These are phyloP conservation scores for Omphalea diandra DNA, from an alignment of 441 rosid genomes.

Conservation along the genomic window DNA sequence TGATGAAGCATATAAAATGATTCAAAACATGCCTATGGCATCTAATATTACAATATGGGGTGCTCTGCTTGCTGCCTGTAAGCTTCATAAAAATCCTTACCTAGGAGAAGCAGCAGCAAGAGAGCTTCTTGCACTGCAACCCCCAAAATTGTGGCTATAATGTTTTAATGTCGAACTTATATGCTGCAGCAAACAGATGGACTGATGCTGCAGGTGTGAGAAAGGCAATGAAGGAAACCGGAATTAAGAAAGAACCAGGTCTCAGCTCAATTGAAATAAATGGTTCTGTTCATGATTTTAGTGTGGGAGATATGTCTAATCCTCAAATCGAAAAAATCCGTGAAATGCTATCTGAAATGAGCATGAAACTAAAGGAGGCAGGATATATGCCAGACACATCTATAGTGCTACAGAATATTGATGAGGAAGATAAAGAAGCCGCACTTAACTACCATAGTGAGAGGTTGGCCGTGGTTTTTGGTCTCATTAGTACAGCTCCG, in stretches of 20 bases:
- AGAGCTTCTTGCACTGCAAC: slow-evolving; percentile 29
- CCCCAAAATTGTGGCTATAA: slow-evolving; percentile 32
- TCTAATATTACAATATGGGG: slow-evolving; percentile 41
- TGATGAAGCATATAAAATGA: slow-evolving; percentile 39
- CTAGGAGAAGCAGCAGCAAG: slow-evolving; percentile 33
- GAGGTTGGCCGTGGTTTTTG: slow-evolving; percentile 36
- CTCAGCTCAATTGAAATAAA: slow-evolving; percentile 32
- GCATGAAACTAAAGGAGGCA: slow-evolving; percentile 22
- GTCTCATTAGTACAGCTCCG: slow-evolving; percentile 31
- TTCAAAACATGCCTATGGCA: slow-evolving; percentile 35
- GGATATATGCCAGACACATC: slow-evolving; percentile 28
- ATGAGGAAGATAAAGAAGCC: slow-evolving; percentile 29
- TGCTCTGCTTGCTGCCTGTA: slow-evolving; percentile 39
- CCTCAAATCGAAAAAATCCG: slow-evolving; percentile 22
- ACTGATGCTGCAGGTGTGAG: slow-evolving; percentile 30
- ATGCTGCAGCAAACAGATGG: slow-evolving; percentile 38
- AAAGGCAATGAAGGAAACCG: slow-evolving; percentile 25
- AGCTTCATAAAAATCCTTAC: slow-evolving; percentile 30
- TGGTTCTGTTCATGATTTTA: slow-evolving; percentile 29
- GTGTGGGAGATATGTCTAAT: slow-evolving; percentile 23
- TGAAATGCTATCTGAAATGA: slow-evolving; percentile 28
- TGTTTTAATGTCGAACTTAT: slow-evolving; percentile 34
- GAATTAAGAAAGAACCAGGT: slow-evolving; percentile 38
- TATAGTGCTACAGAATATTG: slow-evolving; percentile 22
- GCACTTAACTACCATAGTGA: slow-evolving; percentile 32